Evolutionary conservation across 2,329 filamentous ascomycete species (phyloP).

Genomic region (Talaromyces rugulosus): DNA sequence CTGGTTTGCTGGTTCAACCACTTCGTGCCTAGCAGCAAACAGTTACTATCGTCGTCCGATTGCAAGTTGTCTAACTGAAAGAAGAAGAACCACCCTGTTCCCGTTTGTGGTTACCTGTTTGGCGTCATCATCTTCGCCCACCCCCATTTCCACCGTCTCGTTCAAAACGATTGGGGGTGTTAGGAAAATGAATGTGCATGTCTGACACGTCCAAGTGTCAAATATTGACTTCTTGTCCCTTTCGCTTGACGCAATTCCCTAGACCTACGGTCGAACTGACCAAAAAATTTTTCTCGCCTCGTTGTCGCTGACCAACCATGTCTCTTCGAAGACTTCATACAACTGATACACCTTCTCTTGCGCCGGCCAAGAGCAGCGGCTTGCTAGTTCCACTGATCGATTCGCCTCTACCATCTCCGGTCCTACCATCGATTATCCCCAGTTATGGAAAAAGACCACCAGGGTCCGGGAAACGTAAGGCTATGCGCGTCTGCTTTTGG

Average conservation of each 20-base stretch:
- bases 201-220: background rate
- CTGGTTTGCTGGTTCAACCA: background rate
- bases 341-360: constrained; percentile 13
- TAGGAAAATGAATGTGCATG: background rate
- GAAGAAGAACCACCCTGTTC: background rate
- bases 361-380: constrained; percentile 5
- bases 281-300: constrained; percentile 26
- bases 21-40: background rate
- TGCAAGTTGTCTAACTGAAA: background rate
- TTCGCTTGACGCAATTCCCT: background rate
- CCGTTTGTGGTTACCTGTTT: background rate
- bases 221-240: background rate
- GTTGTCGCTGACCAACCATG: constrained; percentile 25
- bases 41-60: background rate
- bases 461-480: constrained; percentile 54
- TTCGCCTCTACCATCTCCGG: constrained; percentile 66
- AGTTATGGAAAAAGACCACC: constrained; percentile 60
- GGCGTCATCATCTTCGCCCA: background rate
- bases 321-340: constrained; percentile 19
- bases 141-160: background rate
- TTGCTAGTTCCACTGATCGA: constrained; percentile 59
- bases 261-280: background rate
- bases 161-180: background rate
- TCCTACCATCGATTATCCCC: constrained; percentile 64
- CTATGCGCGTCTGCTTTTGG: constrained; percentile 56